Conservation (phyloP, 495 filamentous ascomycete genomes). For the Lasiosphaeria miniovina region DNA sequence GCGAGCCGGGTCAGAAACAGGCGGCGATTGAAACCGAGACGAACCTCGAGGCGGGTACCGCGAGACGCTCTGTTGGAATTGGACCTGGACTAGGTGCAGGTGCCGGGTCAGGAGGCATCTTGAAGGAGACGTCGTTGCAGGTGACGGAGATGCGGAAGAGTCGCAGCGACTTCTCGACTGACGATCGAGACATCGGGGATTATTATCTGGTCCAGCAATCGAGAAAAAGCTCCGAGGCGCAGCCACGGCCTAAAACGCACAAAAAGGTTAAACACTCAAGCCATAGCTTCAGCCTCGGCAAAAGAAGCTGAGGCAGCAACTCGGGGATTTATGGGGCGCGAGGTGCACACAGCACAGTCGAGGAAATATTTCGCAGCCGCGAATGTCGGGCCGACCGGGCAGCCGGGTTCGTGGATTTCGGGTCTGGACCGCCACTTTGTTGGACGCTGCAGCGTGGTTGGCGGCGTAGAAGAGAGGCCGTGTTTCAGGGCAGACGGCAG, state of each 20-base stretch:
- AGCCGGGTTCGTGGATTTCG: too few species aligned
- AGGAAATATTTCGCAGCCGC: background rate
- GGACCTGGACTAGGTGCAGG: too few species aligned
- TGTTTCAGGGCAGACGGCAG: too few species aligned
- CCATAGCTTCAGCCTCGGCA: conserved; percentile 3
- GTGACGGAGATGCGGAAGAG: conserved; percentile 16
- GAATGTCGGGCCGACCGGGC: too few species aligned
- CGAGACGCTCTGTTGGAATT: background rate
- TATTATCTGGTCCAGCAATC: conserved; percentile 25
- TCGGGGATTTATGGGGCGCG: background rate
- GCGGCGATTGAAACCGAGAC: conserved; percentile 2
- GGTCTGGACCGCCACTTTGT: too few species aligned
- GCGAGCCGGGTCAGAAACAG: background rate
- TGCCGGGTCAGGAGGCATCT: conserved; percentile 10
- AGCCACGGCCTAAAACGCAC: background rate
- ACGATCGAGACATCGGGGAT: conserved; percentile 16
- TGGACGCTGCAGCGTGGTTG: too few species aligned
- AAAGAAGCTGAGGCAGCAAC: background rate
- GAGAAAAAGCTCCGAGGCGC: conserved; percentile 10
- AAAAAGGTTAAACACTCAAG: conserved; percentile 9
- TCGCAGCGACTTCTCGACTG: background rate
- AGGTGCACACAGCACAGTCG: background rate
- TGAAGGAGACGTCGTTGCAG: conserved; percentile 25
- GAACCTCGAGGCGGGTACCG: conserved; percentile 10
- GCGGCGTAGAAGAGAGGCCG: too few species aligned